Evolutionary conservation across 805 yeast genomes (phyloP), one percentile per base, ranked within the genome.

Genomic region (Pichia sporocuriosa): DNA sequence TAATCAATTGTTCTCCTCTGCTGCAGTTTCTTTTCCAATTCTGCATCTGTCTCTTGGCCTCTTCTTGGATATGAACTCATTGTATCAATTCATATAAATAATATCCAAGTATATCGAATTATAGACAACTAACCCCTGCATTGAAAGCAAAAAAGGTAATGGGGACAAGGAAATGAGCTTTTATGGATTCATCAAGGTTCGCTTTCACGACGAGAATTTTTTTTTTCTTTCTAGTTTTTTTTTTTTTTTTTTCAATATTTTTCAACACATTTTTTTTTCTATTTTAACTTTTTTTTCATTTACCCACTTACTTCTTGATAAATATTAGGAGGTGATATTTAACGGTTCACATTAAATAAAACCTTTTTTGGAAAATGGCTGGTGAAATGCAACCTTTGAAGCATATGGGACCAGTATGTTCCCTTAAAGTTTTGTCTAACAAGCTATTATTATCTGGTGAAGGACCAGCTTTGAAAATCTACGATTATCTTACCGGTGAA

Each of bases 1-100:
- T 81, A 84, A 58, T 85, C 95, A 6, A 82, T 78, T 3, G 87
- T 81, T 56, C 88, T 68, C 54, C 90, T 67, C 50, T 77, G 75
- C 4, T 38, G 44, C 30, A 31, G 43, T 27, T 43, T 35, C 15
- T 21, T 23, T 5, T 32, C 42, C 22, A 20, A 32, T 7, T 36
- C 39, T 16, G 24, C n/a, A 5, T 36, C 39, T 4, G 19, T 19
- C 12, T 37, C 40, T 23, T 31, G 3, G 15, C 19, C 33, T 21
- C 37, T 19, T 28, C 36, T 39, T 19, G 16, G 25, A 19, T 15
- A 8, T 27, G 37, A 37, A 20, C 27, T 25, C 36, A 32, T 39
- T 27, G 21, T 28, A 26, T 6, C 19, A 9, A 9, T 29, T 15
- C 32, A 8, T 29, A 7, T 13, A 29, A 6, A 9, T 25, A 15